Evolutionary conservation across 257 asterid genomes (phyloP), one percentile per base, ranked within the genome.

Genomic region (Mentha longifolia): DNA sequence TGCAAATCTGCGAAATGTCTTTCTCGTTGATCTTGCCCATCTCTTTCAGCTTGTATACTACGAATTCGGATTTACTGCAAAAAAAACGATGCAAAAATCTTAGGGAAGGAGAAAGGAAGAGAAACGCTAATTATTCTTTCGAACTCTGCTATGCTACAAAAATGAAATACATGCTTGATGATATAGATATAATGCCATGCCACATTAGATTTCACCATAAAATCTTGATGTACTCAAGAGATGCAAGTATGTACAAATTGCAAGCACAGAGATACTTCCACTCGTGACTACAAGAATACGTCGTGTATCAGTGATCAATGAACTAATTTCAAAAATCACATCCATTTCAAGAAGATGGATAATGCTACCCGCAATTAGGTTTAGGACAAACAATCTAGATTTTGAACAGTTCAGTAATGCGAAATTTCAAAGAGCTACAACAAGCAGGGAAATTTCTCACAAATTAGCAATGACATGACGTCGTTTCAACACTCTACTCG

Each of bases 31-130:
- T 81, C 81, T 85, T 91, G 7, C 91, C 91, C 96, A 93, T 89
- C 74, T 89, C 92, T 86, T 93, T 93, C 20, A 93, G 91, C 84
- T 93, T 93, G 95, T 91, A 93, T 57, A 93, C 85, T 3, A 89
- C 96, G 31, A 68, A 93, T 68, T 93, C 98, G 1, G 98, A 83
- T 83, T 89, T 91, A 41, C 98, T 93, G 97, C 84, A 77, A 68
- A 20, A 68, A 20, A 80, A 6, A 39, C 2, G 47, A 71, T 1
- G 60, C 4, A 11, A 37, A 62, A 58, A 69, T 52, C 16, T 3
- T 3, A 19, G 13, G 7, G 46, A 60, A 43, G 45, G 12, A 20
- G 25, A 63, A 59, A 22, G 42, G 28, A 41, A 63, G 49, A 22
- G 42, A 14, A 17, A 9, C 5, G 13, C 25, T 19, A n/a, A 51